Conservation (phyloP, 257 asterid species). For the Solanum raphanifolium region DNA sequence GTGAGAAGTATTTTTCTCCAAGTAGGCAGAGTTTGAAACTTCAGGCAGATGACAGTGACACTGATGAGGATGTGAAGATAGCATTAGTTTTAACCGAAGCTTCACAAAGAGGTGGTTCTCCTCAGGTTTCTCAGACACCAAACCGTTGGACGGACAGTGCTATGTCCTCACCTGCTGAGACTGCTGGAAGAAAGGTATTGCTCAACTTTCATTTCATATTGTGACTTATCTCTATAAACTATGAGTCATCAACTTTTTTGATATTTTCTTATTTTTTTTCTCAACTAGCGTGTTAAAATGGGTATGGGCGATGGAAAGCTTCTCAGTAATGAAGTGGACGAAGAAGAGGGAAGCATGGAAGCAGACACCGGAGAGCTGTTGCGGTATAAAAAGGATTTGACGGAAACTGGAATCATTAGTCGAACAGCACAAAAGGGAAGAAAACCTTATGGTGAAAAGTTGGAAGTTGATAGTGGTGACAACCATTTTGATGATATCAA, state of each 20-base stretch:
- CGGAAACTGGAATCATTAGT: constrained; percentile 24
- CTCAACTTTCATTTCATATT: constrained; percentile 1
- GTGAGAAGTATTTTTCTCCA: constrained; percentile 42
- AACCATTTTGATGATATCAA: constrained; percentile 48
- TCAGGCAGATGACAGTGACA: constrained; percentile 44
- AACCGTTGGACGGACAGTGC: constrained; percentile 63
- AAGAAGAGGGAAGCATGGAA: constrained; percentile 75
- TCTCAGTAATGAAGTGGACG: constrained; percentile 55
- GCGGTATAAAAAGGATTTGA: constrained; percentile 27
- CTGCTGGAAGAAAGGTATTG: constrained; percentile 54
- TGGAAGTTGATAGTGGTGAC: constrained; percentile 34
- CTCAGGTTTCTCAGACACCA: constrained; percentile 82
- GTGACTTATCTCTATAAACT: not conserved
- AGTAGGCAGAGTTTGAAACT: constrained; percentile 44
- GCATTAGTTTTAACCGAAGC: constrained; percentile 86
- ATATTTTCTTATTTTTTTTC: not conserved
- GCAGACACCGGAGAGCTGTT: constrained; percentile 56
- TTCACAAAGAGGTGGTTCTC: constrained; percentile 82
- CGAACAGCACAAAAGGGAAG: constrained; percentile 22
- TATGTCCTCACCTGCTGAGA: constrained; percentile 57
- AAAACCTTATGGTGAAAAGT: constrained; percentile 28
- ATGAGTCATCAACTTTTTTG: not conserved
- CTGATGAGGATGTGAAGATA: constrained; percentile 66
- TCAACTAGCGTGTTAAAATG: constrained; percentile 16
- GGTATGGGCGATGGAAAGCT: constrained; percentile 31